A percentile compares a stretch with the other conserved stretches of the same genome.
Evolutionary conservation across 169 alveolate genomes (phyloP).

Genomic region (Cryptosporidium sp.): DNA sequence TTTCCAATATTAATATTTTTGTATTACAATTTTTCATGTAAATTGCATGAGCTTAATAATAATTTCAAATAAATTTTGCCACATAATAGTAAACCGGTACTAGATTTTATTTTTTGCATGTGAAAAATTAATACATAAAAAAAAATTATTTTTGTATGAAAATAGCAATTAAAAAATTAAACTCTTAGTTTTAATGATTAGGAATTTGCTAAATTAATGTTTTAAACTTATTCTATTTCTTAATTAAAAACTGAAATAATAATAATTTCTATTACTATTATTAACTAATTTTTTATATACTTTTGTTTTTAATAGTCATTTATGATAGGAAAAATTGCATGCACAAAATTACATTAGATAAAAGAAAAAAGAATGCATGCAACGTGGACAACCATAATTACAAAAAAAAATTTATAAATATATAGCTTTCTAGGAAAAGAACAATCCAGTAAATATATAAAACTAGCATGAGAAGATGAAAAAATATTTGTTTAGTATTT

Average conservation of each 20-base stretch:
- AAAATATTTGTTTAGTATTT: slow-evolving; percentile 4
- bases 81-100: not conserved
- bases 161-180: not conserved
- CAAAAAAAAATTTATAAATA: not conserved
- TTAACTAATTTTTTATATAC: not conserved
- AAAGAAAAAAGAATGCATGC: slow-evolving; percentile 14
- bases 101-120: not conserved
- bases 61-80: not conserved
- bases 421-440: not conserved
- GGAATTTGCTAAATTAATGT: too few species aligned
- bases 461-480: slow-evolving; percentile 28
- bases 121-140: not conserved
- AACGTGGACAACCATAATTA: slow-evolving; percentile 1
- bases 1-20: not conserved
- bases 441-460: not conserved
- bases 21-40: not conserved
- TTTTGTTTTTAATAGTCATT: not conserved
- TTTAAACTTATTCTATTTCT: too few species aligned
- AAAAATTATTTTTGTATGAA: not conserved
- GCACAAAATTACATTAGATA: not conserved
- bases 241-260: too few species aligned
- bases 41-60: not conserved
- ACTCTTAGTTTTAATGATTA: not conserved
- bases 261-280: too few species aligned
- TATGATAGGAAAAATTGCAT: not conserved